These are phyloP conservation scores for Cymbidium sinense DNA, from an alignment of 106 monocot genomes.

Conservation along the genomic window DNA sequence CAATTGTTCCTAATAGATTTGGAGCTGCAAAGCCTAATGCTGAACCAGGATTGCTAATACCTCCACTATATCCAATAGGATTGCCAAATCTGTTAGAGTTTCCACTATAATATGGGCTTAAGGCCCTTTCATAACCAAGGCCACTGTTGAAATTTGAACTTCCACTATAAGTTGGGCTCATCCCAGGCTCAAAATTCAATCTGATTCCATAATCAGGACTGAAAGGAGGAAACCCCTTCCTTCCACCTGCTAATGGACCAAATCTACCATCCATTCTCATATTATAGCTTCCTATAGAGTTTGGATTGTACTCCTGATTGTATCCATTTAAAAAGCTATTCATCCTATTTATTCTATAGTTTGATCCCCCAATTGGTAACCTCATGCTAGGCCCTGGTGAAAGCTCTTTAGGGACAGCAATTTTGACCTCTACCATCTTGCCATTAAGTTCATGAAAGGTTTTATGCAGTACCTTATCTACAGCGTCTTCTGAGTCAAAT, in stretches of 20 bases:
- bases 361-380: conserved; percentile 28
- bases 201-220: conserved; percentile 43
- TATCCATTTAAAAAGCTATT: conserved; percentile 42
- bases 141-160: conserved; percentile 34
- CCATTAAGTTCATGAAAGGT: conserved; percentile 57
- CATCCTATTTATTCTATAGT: conserved; percentile 33
- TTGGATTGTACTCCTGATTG: conserved; percentile 41
- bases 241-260: conserved; percentile 31
- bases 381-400: conserved; percentile 41
- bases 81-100: conserved; percentile 41
- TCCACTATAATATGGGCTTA: conserved; percentile 48
- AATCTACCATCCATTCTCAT: conserved; percentile 20
- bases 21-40: conserved; percentile 43
- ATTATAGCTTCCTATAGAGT: conserved; percentile 30
- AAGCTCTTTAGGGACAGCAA: conserved; percentile 49
- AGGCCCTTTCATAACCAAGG: conserved; percentile 35
- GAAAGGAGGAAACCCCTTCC: conserved; percentile 44
- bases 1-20: conserved; percentile 38
- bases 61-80: conserved; percentile 37
- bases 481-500: conserved; percentile 51
- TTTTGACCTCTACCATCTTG: conserved; percentile 62
- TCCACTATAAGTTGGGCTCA: conserved; percentile 32
- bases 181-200: conserved; percentile 47
- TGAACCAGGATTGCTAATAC: conserved; percentile 19
- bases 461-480: conserved; percentile 40